Evolutionary conservation across 306 rosid species (phyloP).

Genomic region (Pyrus betulifolia): DNA sequence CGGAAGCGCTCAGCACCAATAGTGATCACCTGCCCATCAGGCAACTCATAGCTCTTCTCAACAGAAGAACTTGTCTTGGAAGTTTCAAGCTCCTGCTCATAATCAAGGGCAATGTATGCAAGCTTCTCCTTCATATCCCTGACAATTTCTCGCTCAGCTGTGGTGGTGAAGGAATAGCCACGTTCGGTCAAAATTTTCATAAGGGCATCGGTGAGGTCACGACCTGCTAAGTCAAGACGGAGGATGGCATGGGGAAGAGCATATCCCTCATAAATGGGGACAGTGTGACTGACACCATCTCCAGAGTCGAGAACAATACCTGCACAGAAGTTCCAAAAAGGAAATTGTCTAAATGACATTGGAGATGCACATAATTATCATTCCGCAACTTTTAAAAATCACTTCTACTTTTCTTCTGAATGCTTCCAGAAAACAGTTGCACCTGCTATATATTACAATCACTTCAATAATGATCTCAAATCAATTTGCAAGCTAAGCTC

Average conservation of each 20-base stretch:
- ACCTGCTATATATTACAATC: neutral
- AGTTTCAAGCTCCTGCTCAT: constrained; percentile 83
- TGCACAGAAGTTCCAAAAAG: constrained; percentile 15
- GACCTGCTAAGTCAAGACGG: constrained; percentile 83
- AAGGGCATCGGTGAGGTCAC: constrained; percentile 79
- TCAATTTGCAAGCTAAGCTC: neutral
- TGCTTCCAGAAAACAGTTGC: neutral
- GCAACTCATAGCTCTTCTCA: constrained; percentile 81
- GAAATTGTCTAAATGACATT: neutral
- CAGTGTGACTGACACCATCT: constrained; percentile 88
- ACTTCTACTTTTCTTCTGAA: neutral
- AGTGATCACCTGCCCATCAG: constrained; percentile 85
- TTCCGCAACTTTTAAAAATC: neutral
- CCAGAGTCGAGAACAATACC: constrained; percentile 86
- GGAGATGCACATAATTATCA: neutral
- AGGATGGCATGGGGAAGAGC: constrained; percentile 87
- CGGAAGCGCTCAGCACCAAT: constrained; percentile 83
- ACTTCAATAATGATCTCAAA: neutral
- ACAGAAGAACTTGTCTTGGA: constrained; percentile 60
- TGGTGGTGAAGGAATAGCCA: constrained; percentile 83
- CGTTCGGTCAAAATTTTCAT: constrained; percentile 87
- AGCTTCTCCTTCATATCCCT: constrained; percentile 86
- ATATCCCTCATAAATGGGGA: constrained; percentile 75
- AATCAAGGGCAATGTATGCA: constrained; percentile 82
- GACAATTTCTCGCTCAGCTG: constrained; percentile 85